These are phyloP conservation scores for Rhizopogon roseolus DNA, from an alignment of 768 basidiomycete genomes.

Conservation along the genomic window DNA sequence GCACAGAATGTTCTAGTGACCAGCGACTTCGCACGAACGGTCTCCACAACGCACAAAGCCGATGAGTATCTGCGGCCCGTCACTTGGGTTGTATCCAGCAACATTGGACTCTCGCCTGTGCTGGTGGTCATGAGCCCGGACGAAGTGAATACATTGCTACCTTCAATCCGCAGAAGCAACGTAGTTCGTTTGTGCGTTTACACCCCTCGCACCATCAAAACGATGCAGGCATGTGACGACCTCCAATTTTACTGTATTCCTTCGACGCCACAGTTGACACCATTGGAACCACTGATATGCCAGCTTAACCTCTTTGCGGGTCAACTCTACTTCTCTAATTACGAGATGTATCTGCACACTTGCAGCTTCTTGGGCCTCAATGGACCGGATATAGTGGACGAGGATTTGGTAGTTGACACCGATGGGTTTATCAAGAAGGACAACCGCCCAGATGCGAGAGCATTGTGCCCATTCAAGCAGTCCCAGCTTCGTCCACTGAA, in stretches of 20 bases:
- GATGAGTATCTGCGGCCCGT: slow-evolving; percentile 24
- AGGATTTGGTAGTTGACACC: slow-evolving; percentile 2
- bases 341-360: slow-evolving; percentile 20
- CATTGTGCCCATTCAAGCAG: not conserved
- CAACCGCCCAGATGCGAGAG: slow-evolving; percentile 6
- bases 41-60: not conserved
- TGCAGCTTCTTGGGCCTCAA: slow-evolving; percentile 24
- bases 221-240: slow-evolving; percentile 34
- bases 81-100: slow-evolving; percentile 20
- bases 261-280: not conserved
- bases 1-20: slow-evolving; percentile 11
- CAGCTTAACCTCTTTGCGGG: slow-evolving; percentile 28
- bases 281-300: slow-evolving; percentile 1
- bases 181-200: slow-evolving; percentile 38
- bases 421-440: slow-evolving; percentile 19
- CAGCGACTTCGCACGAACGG: slow-evolving; percentile 10
- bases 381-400: slow-evolving; percentile 8
- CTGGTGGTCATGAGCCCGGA: slow-evolving; percentile 38
- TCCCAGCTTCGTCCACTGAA: slow-evolving; percentile 22
- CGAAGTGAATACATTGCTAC: slow-evolving; percentile 35
- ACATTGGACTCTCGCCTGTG: not conserved
- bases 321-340: slow-evolving; percentile 25
- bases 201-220: slow-evolving; percentile 30
- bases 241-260: slow-evolving; percentile 14
- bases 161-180: slow-evolving; percentile 27